Base-by-base conservation (phyloP, 371 early-diverging fungal genomes). In the Chytridium lagenaria region DNA sequence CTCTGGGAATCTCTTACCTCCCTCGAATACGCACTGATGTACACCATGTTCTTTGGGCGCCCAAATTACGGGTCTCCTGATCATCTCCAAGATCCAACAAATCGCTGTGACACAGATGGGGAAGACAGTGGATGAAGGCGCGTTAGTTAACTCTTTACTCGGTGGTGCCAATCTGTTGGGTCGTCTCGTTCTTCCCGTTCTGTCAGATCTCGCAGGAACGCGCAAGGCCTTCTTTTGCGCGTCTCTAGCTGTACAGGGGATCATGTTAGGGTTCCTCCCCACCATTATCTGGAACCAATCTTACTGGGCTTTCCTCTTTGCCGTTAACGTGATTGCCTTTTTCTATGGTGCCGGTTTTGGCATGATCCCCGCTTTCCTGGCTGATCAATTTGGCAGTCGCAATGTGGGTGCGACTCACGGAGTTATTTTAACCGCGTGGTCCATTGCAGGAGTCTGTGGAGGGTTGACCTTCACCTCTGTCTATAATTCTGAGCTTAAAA, bases 301-400 rank as follows among this genome's bases (percentile, higher is more conserved):
- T 74, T 89, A 86, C 79, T 80, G 84, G 83, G 81, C 81, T 0
- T 88, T 86, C 79, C 72, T 89, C 23, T 55, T 67, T 39, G 57
- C 67, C 52, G 77, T 73, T 50, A 72, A 71, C 69, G 26, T 67
- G 28, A 81, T 78, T 66, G 75, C 73, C 59, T 74, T 75, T 70
- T 78, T 69, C 68, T 80, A 67, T 69, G 80, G 80, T 51, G 77
- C 65, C 26, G 91, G 90, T 7, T 90, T 89, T 55, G 91, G 89
- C 30, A 84, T 89, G 72, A 90, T 91, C 57, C 91, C 90, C 0
- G 90, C 90, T 3, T 90, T 89, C 74, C 82, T 91, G 0, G 82
- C 89, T 52, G 91, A 91, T 68, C 85, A 89, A 84, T 91, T 88
- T 73, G 89, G 90, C 1, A 78, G 85, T 76, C 86, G 84, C 78